Evolutionary conservation across 108 stramenopile species (phyloP), one percentile per base, ranked within the genome.

Genomic region (Cyclotella cryptica): DNA sequence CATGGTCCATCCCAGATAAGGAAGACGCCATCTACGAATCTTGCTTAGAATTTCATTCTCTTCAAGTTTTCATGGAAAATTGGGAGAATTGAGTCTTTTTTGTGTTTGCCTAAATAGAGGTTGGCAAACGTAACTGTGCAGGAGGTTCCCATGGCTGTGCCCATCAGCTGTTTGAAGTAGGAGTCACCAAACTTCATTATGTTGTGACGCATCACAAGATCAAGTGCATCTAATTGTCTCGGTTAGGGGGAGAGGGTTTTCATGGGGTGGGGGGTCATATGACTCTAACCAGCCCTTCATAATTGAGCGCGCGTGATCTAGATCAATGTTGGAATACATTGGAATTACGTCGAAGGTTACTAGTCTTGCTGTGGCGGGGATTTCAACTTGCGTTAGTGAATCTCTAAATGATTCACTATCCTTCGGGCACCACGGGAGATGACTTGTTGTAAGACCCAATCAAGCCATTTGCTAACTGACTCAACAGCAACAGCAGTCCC

Each of bases 241-340:
- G 9, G 8, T 29, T 27, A 8, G 58, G 15, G 58, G 28, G 3
- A 59, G 58, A 54, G 53, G 7, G 14, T 54, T 13, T 19, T 19
- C 19, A 13, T 13, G 11, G 44, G 44, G 44, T 12, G 7, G n/a
- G 19, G 53, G 12, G 18, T 18, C n/a, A n/a, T 54, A 54, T 7
- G n/a, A 54, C 7, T 54, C 53, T 10, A 54, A 17, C 28, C 58
- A 59, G 6, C 17, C 27, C 9, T 29, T 8, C 58, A 59, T 59
- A 29, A 59, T 29, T 59, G 6, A 10, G 10, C 8, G 9, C 3
- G 58, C 58, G 30, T 59, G 58, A 29, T 59, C 58, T 9, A 59
- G 11, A 29, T 59, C 58, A 59, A 59, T 59, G 18, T 59, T 59
- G 28, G 28, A 28, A 18, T 59, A 59, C 58, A 59, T 59, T 9